Evolutionary conservation across 2,329 filamentous ascomycete species (phyloP), one percentile per base, ranked within the genome.

Genomic region (Colletotrichum spaethianum): DNA sequence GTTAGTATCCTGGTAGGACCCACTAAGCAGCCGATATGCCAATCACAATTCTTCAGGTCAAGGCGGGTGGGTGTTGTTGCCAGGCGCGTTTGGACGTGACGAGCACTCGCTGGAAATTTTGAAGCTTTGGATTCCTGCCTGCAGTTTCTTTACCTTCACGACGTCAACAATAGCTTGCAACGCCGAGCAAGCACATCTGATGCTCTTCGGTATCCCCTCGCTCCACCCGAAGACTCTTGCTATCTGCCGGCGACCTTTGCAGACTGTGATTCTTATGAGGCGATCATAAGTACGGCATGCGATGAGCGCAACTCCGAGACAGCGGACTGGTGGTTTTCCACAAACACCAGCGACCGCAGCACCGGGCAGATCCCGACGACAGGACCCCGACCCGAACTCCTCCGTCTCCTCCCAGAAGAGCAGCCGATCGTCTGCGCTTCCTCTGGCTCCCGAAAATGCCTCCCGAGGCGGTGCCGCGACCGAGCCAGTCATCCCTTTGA

Each of bases 241-340:
- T 18, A 33, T 14, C 16, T 44, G 18, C 42, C 20, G 38, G 48
- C 50, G 55, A 46, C 18, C 28, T 36, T 33, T 23, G n/a, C 40
- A 28, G 2, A 46, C 38, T 46, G 44, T 50, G 55, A 68, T 44
- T 74, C 44, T 62, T 69, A 72, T 72, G 70, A 70, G 63, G 67
- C 61, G 33, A 36, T 57, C 74, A 40, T 73, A 74, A 79, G 77
- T 79, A 79, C 85, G 85, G 83, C 83, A 92, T 93, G 91, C 90
- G 84, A 96, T 96, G 94, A 94, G 91, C 89, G 89, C 87, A 83
- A 96, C 93, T 86, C 94, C 92, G 84, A 93, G 92, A 85, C 87
- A 94, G 86, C 91, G 92, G 86, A 94, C 93, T 88, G 93, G 92
- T 85, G 91, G 93, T 79, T 96, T 92, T 80, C 94, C 94, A 81